Evolutionary conservation across 2,329 filamentous ascomycete genomes (phyloP).

Genomic region (Sporothrix pseudoabietina): DNA sequence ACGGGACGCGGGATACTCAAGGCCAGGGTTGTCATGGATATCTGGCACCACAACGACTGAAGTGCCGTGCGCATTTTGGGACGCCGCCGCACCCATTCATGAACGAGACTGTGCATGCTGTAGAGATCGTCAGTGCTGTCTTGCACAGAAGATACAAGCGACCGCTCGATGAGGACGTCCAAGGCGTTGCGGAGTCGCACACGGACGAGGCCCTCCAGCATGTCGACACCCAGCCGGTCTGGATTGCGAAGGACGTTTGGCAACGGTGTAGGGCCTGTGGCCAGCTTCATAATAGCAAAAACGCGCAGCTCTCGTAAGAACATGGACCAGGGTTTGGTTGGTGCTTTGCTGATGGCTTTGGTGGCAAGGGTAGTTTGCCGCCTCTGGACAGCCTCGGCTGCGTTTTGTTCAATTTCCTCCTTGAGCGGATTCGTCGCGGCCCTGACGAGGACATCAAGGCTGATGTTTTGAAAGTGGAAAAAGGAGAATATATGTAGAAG

Average conservation of each 20-base stretch:
- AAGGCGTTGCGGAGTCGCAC: not conserved
- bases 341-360: not conserved
- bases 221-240: not conserved
- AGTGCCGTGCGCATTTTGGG: not conserved
- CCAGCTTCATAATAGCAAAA: not conserved
- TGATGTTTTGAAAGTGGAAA: not conserved
- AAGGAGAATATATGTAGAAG: not conserved
- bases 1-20: not conserved
- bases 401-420: not conserved
- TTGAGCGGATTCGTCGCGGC: not conserved
- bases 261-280: not conserved
- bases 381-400: not conserved
- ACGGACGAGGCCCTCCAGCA: not conserved
- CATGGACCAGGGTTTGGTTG: not conserved
- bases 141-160: not conserved
- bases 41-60: not conserved
- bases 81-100: not conserved
- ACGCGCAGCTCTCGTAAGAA: not conserved
- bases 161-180: conserved; percentile 3
- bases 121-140: not conserved
- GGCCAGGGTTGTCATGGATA: not conserved
- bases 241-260: not conserved
- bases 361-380: not conserved
- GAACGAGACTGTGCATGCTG: not conserved
- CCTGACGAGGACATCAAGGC: not conserved